Conservation (phyloP, 176 grass and related monocot species). For the Bonia amplexicaulis region DNA sequence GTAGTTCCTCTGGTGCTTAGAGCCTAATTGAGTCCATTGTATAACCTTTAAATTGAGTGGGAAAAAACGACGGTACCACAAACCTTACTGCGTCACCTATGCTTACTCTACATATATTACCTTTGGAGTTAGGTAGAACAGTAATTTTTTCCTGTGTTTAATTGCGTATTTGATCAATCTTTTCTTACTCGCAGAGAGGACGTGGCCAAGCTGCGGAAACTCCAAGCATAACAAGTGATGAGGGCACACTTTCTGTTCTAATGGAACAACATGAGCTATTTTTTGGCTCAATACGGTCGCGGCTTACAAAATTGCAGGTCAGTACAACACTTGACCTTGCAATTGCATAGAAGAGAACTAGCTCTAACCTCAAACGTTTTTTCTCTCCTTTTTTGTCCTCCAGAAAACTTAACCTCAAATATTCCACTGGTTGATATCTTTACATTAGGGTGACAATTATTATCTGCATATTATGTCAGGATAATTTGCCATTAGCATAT, state of each 20-base stretch:
- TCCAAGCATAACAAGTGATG: constrained; percentile 25
- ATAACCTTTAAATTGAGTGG: background rate
- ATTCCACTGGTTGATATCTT: background rate
- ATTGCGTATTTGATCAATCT: background rate
- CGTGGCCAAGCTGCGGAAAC: background rate
- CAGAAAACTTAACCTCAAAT: background rate
- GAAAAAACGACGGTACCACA: no score
- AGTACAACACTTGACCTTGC: background rate
- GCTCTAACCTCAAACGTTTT: background rate
- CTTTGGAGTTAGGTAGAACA: background rate
- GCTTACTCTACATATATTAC: no score
- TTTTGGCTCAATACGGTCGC: constrained; percentile 32
- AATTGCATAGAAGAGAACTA: background rate
- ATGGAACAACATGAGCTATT: constrained; percentile 39
- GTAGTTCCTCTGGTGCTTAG: background rate
- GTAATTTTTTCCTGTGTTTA: background rate
- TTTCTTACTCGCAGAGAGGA: background rate
- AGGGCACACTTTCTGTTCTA: constrained; percentile 42
- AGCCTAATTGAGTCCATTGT: background rate
- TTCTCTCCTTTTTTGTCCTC: background rate
- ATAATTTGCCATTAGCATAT: background rate
- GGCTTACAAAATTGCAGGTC: constrained; percentile 53
- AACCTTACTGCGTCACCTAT: no score
- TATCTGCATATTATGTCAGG: background rate
- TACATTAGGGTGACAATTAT: no score